Evolutionary conservation across 1,284 basidiomycete species (phyloP).

Genomic region (Ganoderma sinense): DNA sequence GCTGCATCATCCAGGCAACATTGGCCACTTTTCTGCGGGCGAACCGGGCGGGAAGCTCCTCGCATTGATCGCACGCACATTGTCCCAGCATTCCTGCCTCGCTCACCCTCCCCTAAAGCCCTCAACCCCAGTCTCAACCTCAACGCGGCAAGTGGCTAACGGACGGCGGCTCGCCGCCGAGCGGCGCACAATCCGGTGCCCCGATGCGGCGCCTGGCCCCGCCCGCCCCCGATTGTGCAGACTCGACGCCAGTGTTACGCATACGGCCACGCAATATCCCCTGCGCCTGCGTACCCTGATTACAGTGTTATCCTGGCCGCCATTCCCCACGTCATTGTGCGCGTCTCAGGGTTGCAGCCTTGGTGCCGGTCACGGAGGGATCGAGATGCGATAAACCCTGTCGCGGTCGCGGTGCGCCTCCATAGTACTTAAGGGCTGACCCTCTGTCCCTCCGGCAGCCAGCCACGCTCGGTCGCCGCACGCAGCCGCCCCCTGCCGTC

Average conservation of each 20-base stretch:
- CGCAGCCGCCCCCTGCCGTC: constrained; percentile 4
- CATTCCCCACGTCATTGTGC: constrained; percentile 21
- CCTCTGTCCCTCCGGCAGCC: constrained; percentile 12
- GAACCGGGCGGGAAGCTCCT: background rate
- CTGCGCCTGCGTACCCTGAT: constrained; percentile 14
- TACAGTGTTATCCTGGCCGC: constrained; percentile 6
- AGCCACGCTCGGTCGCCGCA: constrained; percentile 14
- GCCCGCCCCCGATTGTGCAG: background rate
- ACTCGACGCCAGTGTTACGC: background rate
- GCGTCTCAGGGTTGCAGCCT: constrained; percentile 14
- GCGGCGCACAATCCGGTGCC: background rate
- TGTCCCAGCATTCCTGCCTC: background rate
- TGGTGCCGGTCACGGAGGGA: background rate
- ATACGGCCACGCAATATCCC: constrained; percentile 29
- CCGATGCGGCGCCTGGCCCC: background rate
- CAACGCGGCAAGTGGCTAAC: background rate
- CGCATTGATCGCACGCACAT: background rate
- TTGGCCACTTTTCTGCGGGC: background rate
- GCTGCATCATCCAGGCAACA: background rate
- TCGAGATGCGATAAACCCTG: constrained; percentile 14
- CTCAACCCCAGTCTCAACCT: background rate
- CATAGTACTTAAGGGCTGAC: constrained; percentile 15
- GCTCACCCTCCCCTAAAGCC: background rate
- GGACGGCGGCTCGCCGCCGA: background rate
- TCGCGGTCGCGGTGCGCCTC: constrained; percentile 9